Conservation (phyloP, 2,329 filamentous ascomycete species). For the Rutstroemia sp. region DNA sequence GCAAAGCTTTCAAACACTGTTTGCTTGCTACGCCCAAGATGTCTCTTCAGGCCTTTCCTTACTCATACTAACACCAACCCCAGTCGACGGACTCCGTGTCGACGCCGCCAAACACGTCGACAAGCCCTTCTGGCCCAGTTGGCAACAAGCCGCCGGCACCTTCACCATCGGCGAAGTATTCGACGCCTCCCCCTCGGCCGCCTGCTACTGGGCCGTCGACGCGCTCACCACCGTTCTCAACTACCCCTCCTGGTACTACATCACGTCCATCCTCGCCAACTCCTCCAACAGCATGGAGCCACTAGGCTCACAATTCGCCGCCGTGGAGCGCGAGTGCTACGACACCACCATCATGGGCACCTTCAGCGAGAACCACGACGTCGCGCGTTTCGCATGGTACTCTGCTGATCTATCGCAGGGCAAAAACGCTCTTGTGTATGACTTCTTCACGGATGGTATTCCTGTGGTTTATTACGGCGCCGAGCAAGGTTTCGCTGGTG, state of each 20-base stretch:
- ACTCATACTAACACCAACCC: not conserved
- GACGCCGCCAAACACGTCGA: conserved; percentile 41
- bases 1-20: not conserved
- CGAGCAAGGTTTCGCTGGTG: conserved; percentile 40
- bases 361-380: conserved; percentile 39
- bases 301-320: conserved; percentile 28
- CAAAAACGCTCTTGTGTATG: conserved; percentile 41
- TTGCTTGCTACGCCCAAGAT: too few species aligned
- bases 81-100: conserved; percentile 40
- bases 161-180: conserved; percentile 55
- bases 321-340: conserved; percentile 24
- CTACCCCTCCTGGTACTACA: conserved; percentile 32
- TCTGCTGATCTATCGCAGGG: conserved; percentile 23
- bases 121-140: conserved; percentile 46
- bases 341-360: conserved; percentile 32
- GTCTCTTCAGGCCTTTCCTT: too few species aligned
- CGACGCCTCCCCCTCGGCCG: conserved; percentile 43
- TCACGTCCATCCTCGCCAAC: conserved; percentile 29
- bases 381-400: conserved; percentile 31
- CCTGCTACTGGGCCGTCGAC: conserved; percentile 11
- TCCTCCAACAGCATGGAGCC: conserved; percentile 23
- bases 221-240: conserved; percentile 12
- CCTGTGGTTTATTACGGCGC: conserved; percentile 45
- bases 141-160: conserved; percentile 45
- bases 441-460: conserved; percentile 41